A percentile compares a stretch with the other conserved stretches of the same genome.
Evolutionary conservation across 371 early-diverging fungal species (phyloP).

Genomic region (Actinomucor elegans): DNA sequence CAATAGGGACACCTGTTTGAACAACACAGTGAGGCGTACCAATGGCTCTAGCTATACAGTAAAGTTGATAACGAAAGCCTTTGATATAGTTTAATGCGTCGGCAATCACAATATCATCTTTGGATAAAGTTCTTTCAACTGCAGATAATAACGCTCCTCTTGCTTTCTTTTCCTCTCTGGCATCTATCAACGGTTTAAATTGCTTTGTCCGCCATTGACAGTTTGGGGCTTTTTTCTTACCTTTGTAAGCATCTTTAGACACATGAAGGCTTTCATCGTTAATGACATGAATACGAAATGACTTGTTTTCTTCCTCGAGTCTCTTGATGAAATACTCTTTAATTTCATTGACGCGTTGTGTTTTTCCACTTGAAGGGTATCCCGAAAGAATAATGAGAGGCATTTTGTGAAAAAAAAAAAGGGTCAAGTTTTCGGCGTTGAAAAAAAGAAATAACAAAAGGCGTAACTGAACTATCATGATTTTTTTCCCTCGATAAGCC

Average conservation of each 20-base stretch:
- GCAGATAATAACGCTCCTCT: constrained; percentile 89
- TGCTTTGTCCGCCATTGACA: neutral
- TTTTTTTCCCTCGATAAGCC: neutral
- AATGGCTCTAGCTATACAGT: constrained; percentile 86
- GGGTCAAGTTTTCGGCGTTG: neutral
- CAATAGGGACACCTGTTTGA: constrained; percentile 69
- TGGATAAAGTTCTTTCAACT: constrained; percentile 80
- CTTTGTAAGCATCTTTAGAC: constrained; percentile 61
- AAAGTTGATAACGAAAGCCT: constrained; percentile 95
- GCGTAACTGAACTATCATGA: neutral
- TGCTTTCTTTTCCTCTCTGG: constrained; percentile 88
- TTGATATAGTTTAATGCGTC: constrained; percentile 97
- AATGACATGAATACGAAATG: constrained; percentile 65
- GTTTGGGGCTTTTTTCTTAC: constrained; percentile 30
- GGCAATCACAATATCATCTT: constrained; percentile 85
- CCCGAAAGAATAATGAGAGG: constrained; percentile 91
- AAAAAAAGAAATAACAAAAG: neutral
- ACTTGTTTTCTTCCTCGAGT: constrained; percentile 46
- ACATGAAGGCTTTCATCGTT: constrained; percentile 80
- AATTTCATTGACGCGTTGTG: constrained; percentile 77
- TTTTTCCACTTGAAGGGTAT: constrained; percentile 90
- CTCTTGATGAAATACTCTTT: constrained; percentile 60
- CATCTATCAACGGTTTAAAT: constrained; percentile 17
- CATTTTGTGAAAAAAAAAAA: constrained; percentile 57
- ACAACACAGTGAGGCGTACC: constrained; percentile 91